Base-by-base conservation (phyloP, 768 basidiomycete species). In the Pleurotus sapidus region DNA sequence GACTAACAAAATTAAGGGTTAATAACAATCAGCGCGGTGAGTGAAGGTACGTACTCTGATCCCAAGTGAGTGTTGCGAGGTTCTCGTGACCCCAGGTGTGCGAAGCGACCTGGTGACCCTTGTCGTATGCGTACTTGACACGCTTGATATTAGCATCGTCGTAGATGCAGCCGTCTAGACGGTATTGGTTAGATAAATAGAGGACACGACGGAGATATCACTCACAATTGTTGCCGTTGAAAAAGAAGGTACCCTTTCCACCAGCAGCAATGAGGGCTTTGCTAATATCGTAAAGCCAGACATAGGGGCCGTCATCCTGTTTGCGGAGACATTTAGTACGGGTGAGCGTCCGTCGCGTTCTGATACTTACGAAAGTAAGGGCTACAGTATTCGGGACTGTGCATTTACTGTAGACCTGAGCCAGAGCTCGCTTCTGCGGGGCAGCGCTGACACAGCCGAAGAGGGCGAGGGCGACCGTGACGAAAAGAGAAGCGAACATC, bases 241-340 rank as follows among this genome's bases (percentile, higher is more conserved):
- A 63, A 62, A 73, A 74, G 63, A 74, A 74, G 1, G 73, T 73
- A 0, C 65, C 73, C 40, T 66, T 72, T 4, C 65, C 70, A 18
- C 63, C 60, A 20, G 57, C 49, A 45, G 60, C 60, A 49, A 59
- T 57, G 34, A 64, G 46, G n/a, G 62, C 55, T 8, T 65, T 48
- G 46, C 57, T 59, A 18, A 68, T 57, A 27, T 65, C 60, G 40
- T 59, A 58, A 39, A 56, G 27, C 23, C 64, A 65, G 25, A 57
- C 39, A 30, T 57, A 66, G 3, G 68, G 68, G 3, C 68, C 68
- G 46, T 70, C 68, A 46, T 70, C 68, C 67, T 68, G 39, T 11
- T 45, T 40, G 43, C 9, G 38, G 8, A 37, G 18, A 18, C 23
- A 23, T 34, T 20, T 17, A 17, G 12, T 46, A 12, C 18, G 34